Percentiles rank a stretch among this genome's conserved stretches.
phyloP scores from a whole-genome alignment of 192 early-diverging fungal species.

The Coemansia sp. region DNA sequence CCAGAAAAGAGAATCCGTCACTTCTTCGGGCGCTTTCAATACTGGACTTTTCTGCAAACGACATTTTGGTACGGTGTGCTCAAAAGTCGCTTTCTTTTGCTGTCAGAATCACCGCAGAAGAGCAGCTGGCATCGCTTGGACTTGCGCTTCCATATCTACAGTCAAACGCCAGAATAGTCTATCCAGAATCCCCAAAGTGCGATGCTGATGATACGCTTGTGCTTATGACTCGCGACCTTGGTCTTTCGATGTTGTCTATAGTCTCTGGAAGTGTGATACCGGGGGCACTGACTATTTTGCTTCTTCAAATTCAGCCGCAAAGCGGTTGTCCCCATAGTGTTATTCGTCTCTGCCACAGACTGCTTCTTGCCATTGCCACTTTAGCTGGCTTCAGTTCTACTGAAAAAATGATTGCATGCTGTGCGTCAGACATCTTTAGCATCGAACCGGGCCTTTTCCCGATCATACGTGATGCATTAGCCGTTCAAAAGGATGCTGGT shows the following conservation, averaged over 20 bases:
- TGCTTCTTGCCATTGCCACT: constrained; percentile 22
- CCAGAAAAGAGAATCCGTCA: not conserved
- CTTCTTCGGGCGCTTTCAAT: constrained; percentile 15
- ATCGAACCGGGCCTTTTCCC: constrained; percentile 24
- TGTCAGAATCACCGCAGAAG: constrained; percentile 35
- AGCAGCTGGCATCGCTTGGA: constrained; percentile 32
- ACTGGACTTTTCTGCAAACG: constrained; percentile 15
- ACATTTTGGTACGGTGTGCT: constrained; percentile 20
- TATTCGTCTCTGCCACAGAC: constrained; percentile 20
- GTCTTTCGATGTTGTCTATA: constrained; percentile 25
- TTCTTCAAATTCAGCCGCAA: constrained; percentile 16
- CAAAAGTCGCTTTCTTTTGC: constrained; percentile 22
- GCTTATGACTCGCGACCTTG: constrained; percentile 44
- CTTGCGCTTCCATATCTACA: constrained; percentile 26
- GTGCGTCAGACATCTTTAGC: constrained; percentile 27
- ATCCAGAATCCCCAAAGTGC: constrained; percentile 24
- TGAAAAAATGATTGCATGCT: constrained; percentile 9
- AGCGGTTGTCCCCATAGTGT: constrained; percentile 15
- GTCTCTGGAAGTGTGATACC: constrained; percentile 20
- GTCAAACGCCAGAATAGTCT: constrained; percentile 17
- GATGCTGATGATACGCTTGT: constrained; percentile 22
- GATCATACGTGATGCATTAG: not conserved
- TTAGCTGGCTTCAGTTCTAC: constrained; percentile 12
- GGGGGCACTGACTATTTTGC: constrained; percentile 28
- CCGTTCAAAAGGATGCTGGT: constrained; percentile 7